Percentiles rank a stretch among this genome's conserved stretches.
These are phyloP conservation scores for Apiospora kogelbergensis DNA, from an alignment of 2,329 filamentous ascomycete genomes.

Conservation along the genomic window DNA sequence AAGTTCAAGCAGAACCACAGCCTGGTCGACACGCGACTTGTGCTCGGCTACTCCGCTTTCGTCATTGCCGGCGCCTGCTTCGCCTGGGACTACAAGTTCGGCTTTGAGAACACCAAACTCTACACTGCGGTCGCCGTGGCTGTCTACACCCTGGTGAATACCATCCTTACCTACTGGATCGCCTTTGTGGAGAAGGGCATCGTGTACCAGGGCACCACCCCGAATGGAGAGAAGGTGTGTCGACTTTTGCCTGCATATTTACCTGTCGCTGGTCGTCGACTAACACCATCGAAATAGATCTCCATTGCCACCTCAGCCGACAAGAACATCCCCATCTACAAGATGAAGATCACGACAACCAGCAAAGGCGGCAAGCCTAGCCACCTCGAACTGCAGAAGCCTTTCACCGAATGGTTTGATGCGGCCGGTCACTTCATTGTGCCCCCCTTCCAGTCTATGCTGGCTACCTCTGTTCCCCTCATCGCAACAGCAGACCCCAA, in stretches of 20 bases:
- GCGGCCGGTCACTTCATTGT: conserved; percentile 68
- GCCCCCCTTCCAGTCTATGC: conserved; percentile 74
- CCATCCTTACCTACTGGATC: conserved; percentile 77
- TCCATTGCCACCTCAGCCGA: conserved; percentile 69
- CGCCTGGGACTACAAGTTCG: conserved; percentile 86
- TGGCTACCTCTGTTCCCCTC: conserved; percentile 66
- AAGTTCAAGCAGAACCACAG: conserved; percentile 80
- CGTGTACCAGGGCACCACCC: conserved; percentile 73
- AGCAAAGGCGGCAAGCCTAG: conserved; percentile 38
- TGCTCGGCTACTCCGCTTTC: conserved; percentile 81
- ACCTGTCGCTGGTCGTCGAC: conserved; percentile 39
- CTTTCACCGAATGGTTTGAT: conserved; percentile 79
- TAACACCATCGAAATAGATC: conserved; percentile 50
- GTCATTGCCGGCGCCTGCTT: conserved; percentile 80
- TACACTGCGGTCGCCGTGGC: conserved; percentile 79
- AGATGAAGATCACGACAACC: conserved; percentile 55
- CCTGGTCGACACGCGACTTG: conserved; percentile 79
- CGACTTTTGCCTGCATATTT: neutral
- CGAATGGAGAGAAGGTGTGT: conserved; percentile 50
- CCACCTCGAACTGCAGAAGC: conserved; percentile 55
- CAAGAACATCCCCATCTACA: conserved; percentile 82
- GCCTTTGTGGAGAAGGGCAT: conserved; percentile 77
- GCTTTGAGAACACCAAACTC: conserved; percentile 82
- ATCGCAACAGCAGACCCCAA: conserved; percentile 68
- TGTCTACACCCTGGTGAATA: conserved; percentile 78